Conservation (phyloP, 2,329 filamentous ascomycete species). For the Penicillium rolfsii region DNA sequence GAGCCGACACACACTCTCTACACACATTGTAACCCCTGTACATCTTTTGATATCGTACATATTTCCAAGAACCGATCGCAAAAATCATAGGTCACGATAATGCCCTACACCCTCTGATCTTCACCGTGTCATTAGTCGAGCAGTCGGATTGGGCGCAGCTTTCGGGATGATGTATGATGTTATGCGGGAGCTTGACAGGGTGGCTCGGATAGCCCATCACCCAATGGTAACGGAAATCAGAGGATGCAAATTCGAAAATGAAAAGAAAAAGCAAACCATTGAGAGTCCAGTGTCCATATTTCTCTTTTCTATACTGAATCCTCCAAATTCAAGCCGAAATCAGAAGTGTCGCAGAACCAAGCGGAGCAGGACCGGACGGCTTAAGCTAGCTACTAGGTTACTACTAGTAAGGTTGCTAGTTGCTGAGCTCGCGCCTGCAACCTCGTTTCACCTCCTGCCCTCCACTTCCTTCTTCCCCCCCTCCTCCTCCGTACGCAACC, state of each 20-base stretch:
- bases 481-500: constrained; percentile 8
- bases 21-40: too few species aligned
- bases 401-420: background rate
- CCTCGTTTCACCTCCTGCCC: constrained; percentile 44
- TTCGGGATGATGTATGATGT: constrained; percentile 17
- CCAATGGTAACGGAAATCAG: background rate
- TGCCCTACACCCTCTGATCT: background rate
- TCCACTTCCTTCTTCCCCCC: constrained; percentile 8
- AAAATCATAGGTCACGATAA: background rate
- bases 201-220: background rate
- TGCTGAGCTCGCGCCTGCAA: constrained; percentile 24
- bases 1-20: too few species aligned
- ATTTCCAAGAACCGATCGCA: background rate
- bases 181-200: constrained; percentile 8
- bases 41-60: background rate
- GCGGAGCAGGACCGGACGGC: background rate
- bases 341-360: background rate
- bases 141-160: constrained; percentile 27
- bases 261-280: background rate
- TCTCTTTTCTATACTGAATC: background rate
- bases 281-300: background rate
- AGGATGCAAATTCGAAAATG: background rate
- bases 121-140: background rate
- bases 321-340: background rate
- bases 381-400: background rate